Evolutionary conservation across 768 basidiomycete genomes (phyloP).

Genomic region (Mycena galericulata): DNA sequence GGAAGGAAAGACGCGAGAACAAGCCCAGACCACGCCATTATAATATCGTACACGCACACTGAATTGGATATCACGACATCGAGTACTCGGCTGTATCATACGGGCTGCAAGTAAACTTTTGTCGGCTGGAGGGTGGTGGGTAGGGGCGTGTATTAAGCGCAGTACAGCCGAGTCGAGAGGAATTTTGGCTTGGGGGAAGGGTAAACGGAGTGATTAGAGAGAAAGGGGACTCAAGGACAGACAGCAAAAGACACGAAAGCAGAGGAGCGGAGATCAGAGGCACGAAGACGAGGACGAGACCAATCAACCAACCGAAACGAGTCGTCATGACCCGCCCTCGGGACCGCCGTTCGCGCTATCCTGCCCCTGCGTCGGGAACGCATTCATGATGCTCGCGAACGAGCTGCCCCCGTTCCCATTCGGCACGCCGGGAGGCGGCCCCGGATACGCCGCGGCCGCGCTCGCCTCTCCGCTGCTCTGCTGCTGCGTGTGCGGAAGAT

Average conservation of each 20-base stretch:
- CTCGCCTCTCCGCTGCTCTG: not conserved
- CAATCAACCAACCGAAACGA: not conserved
- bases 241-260: not conserved
- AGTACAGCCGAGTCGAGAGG: no score
- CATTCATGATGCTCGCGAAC: constrained; percentile 79
- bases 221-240: not conserved
- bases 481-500: constrained; percentile 28
- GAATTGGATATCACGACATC: not conserved
- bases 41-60: not conserved
- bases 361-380: constrained; percentile 46
- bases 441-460: not conserved
- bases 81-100: not conserved
- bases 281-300: not conserved
- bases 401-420: constrained; percentile 36
- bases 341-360: not conserved
- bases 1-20: not conserved
- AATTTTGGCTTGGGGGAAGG: no score
- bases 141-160: no score
- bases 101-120: not conserved
- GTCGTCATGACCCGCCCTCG: not conserved
- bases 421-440: not conserved
- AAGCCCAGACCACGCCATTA: not conserved
- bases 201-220: not conserved
- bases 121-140: not conserved
- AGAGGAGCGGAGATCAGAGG: not conserved